These are phyloP conservation scores for Dactylellina parvicollis DNA, from an alignment of 2,329 filamentous ascomycete genomes.

Conservation along the genomic window DNA sequence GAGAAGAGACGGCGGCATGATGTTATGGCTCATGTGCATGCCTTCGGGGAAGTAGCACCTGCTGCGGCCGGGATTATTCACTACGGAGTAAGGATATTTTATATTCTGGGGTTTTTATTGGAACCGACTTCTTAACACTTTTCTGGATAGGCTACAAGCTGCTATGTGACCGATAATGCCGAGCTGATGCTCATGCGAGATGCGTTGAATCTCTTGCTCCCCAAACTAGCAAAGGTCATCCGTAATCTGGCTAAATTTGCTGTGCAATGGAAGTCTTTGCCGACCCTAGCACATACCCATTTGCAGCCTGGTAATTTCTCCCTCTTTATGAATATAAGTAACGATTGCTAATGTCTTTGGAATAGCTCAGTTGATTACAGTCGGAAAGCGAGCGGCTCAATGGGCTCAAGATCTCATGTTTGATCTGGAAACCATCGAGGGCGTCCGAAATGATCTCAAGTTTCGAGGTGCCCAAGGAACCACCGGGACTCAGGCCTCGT, in stretches of 20 bases:
- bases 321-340: neutral
- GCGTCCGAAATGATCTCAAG: conserved; percentile 72
- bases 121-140: neutral
- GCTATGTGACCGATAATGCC: conserved; percentile 76
- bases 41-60: conserved; percentile 77
- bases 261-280: conserved; percentile 75
- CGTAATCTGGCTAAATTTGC: conserved; percentile 78
- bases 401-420: conserved; percentile 81
- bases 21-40: conserved; percentile 75
- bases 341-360: conserved; percentile 58
- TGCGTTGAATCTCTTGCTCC: conserved; percentile 77
- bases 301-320: conserved; percentile 65
- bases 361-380: conserved; percentile 69
- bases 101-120: neutral
- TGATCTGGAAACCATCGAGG: conserved; percentile 78
- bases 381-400: conserved; percentile 74
- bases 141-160: conserved; percentile 60
- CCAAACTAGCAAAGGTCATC: conserved; percentile 82
- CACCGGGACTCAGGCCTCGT: conserved; percentile 81
- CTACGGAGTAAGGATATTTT: conserved; percentile 61
- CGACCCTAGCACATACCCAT: conserved; percentile 81
- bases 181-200: conserved; percentile 81
- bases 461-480: conserved; percentile 81
- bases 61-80: conserved; percentile 86
- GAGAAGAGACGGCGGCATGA: conserved; percentile 77